Conservation (phyloP, 345 rosid genomes). For the Citropsis articulata region DNA sequence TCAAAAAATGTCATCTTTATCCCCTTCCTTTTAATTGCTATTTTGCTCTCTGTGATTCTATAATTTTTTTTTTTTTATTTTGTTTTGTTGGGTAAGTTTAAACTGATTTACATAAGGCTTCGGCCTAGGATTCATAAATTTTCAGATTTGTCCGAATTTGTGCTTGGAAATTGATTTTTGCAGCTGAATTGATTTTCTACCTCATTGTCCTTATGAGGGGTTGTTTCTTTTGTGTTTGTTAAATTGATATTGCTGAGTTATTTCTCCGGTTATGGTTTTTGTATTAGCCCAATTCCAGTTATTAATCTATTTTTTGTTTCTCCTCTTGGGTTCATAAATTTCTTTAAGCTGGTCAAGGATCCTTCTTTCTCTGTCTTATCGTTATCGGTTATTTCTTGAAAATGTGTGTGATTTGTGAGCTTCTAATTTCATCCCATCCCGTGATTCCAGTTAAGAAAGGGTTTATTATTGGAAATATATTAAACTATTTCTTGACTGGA, state of each 20-base stretch:
- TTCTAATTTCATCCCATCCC: no score
- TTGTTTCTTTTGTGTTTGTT: neutral
- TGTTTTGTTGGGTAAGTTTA: neutral
- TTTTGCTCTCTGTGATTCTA: neutral
- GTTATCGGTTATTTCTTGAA: no score
- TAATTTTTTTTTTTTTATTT: neutral
- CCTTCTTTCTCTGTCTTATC: no score
- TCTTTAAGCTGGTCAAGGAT: no score
- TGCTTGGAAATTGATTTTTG: neutral
- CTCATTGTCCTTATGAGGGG: neutral
- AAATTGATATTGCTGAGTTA: neutral
- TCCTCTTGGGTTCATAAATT: no score
- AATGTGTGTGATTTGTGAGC: no score
- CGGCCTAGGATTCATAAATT: neutral
- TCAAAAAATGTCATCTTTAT: neutral
- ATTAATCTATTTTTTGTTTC: no score
- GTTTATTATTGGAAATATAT: no score
- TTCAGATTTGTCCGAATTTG: neutral
- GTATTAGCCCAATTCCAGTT: no score
- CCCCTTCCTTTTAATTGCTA: neutral
- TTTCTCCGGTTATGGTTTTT: no score
- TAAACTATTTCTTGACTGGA: no score
- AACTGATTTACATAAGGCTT: neutral
- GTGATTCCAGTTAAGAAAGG: no score
- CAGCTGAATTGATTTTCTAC: neutral